A percentile compares a stretch with the other conserved stretches of the same genome.
Evolutionary conservation across 139 green algal species (phyloP).

Genomic region (Picochlorum sp.): DNA sequence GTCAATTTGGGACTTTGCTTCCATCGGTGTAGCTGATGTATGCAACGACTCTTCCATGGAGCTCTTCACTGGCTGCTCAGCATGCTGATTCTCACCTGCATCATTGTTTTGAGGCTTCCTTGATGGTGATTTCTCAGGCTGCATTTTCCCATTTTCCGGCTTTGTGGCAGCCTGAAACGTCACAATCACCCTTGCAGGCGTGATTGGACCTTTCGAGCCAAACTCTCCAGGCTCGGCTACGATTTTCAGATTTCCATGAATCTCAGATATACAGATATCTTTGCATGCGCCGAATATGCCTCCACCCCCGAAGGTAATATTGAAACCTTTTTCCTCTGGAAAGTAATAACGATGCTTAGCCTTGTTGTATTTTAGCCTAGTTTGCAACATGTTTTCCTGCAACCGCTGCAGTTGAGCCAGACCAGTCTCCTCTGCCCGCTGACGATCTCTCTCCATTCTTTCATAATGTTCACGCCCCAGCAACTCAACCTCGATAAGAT

Average conservation of each 20-base stretch:
- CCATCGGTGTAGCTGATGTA: not conserved
- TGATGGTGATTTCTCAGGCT: not conserved
- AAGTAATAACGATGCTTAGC: conserved; percentile 61
- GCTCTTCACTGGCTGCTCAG: too few species aligned
- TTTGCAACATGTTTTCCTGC: conserved; percentile 39
- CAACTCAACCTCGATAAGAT: conserved; percentile 40
- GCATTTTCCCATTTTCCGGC: conserved; percentile 1
- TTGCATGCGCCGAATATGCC: conserved; percentile 62
- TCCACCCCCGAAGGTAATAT: conserved; percentile 52
- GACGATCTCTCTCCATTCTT: conserved; percentile 19
- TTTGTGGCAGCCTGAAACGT: not conserved
- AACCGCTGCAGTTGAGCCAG: conserved; percentile 25
- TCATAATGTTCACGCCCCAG: conserved; percentile 26
- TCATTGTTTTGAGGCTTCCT: not conserved
- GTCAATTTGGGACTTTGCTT: not conserved
- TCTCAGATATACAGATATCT: conserved; percentile 58
- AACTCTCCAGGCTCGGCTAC: conserved; percentile 9
- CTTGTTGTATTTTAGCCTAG: conserved; percentile 38
- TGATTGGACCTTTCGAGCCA: conserved; percentile 4
- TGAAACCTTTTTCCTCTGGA: conserved; percentile 54
- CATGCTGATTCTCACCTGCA: too few species aligned
- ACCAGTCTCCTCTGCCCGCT: conserved; percentile 28
- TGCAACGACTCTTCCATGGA: too few species aligned
- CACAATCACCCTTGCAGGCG: not conserved
- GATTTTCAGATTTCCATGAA: conserved; percentile 41